phyloP scores from a whole-genome alignment of 139 green algal species.

The Pycnococcus provasolii region DNA sequence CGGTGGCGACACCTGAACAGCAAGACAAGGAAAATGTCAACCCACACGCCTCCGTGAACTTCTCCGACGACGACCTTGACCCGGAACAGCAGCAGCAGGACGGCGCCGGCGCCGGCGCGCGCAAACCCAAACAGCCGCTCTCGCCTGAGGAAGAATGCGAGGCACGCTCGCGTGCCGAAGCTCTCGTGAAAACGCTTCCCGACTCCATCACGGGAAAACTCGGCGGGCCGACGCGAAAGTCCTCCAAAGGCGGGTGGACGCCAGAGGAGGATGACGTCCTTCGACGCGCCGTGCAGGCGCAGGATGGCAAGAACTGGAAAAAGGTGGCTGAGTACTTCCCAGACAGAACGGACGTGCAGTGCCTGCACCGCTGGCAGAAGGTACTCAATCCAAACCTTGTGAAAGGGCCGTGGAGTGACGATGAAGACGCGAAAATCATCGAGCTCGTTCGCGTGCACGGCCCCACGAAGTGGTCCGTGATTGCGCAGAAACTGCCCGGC shows the following conservation, averaged over 20 bases:
- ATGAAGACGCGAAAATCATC: constrained; percentile 45
- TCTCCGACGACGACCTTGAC: no score
- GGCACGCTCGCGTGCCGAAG: no score
- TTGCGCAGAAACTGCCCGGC: constrained; percentile 45
- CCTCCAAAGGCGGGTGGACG: constrained; percentile 41
- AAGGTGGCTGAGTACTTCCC: constrained; percentile 65
- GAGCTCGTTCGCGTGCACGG: constrained; percentile 42
- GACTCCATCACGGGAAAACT: not conserved
- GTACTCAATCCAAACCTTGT: constrained; percentile 73
- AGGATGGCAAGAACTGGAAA: constrained; percentile 73
- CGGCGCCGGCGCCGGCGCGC: no score
- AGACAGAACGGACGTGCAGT: constrained; percentile 73
- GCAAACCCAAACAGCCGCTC: no score
- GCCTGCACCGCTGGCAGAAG: constrained; percentile 79
- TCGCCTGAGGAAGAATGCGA: no score
- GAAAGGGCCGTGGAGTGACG: constrained; percentile 66
- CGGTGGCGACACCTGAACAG: no score
- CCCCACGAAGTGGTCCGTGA: constrained; percentile 46
- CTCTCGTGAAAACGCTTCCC: no score
- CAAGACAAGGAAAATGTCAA: no score
- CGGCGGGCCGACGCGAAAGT: constrained; percentile 39
- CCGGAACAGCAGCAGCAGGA: no score
- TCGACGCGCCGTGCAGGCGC: constrained; percentile 49
- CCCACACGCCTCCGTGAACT: no score
- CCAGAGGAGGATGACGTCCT: constrained; percentile 60